Evolutionary conservation across 306 rosid genomes (phyloP).

Genomic region (Cucurbita maxima): DNA sequence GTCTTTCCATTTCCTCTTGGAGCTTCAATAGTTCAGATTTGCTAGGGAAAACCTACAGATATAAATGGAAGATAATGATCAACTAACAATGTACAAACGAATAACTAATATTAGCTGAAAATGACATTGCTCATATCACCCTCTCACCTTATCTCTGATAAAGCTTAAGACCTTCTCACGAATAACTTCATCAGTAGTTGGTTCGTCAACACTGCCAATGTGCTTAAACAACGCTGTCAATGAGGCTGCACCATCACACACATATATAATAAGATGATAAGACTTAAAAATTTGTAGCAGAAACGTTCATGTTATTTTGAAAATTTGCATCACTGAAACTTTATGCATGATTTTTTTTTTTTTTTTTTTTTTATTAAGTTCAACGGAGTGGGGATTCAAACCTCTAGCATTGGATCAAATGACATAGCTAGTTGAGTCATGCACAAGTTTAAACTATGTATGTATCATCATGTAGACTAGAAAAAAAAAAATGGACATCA

Average conservation of each 20-base stretch:
- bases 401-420: not conserved
- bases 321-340: not conserved
- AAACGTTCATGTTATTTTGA: not conserved
- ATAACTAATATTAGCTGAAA: slow-evolving; percentile 2
- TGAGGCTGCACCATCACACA: slow-evolving; percentile 50
- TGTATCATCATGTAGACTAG: not conserved
- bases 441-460: not conserved
- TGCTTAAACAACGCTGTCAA: slow-evolving; percentile 92
- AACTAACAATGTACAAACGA: slow-evolving; percentile 1
- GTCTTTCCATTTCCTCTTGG: slow-evolving; percentile 92
- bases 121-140: not conserved
- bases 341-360: not conserved
- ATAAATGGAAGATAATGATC: not conserved
- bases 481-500: slow-evolving; percentile 1
- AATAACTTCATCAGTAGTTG: slow-evolving; percentile 48
- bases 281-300: not conserved
- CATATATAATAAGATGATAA: not conserved
- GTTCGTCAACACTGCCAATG: slow-evolving; percentile 68
- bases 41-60: slow-evolving; percentile 65
- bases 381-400: not conserved
- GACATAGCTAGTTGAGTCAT: not conserved
- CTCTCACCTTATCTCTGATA: slow-evolving; percentile 75
- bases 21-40: slow-evolving; percentile 86
- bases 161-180: slow-evolving; percentile 86
- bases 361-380: not conserved